Base-by-base conservation (phyloP, 495 filamentous ascomycete species). In the Letharia columbiana region DNA sequence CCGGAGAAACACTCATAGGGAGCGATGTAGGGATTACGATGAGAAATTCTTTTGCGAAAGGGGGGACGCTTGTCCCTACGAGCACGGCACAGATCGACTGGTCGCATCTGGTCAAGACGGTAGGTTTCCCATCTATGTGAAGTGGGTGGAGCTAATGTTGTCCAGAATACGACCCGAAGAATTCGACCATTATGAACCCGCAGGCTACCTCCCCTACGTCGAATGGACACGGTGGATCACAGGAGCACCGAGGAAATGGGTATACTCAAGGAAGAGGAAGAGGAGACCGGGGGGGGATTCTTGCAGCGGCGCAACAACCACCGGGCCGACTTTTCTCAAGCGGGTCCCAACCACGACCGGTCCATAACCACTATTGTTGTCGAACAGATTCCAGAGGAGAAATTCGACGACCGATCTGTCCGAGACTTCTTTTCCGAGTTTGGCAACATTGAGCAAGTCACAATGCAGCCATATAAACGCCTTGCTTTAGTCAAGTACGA, bases 371-470 rank as follows among this genome's bases (percentile, higher is more conserved):
- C 89, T 0, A 86, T 98, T 54, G 94, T 98, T 10, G 86, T 98
- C 8, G 92, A 97, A 70, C 88, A 92, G 67, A 97, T 98, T 45
- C 94, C 94, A 0, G 88, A 91, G 61, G 91, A 96, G 41, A 86
- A 91, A 63, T 90, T 94, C 68, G 78, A 81, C 35, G 92, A 96
- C 64, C 75, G 85, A 5, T 75, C 83, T 13, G 86, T 98, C 63
- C 85, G 86, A 42, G 83, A 81, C 1, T 97, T 94, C 77, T 98
- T 98, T 71, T 83, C 85, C 3, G 83, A 89, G 64, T 97, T 94
- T 73, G 94, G 94, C 40, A 84, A 80, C 33, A 88, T 98, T 61
- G 68, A 78, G 6, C 86, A 89, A 18, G 74, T 97, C 18, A 82
- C 83, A 4, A 84, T 98, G 81, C 87, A 92, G 72, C 79, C 85